Base-by-base conservation (phyloP, 2,329 filamentous ascomycete genomes). In the Colletotrichum tropicicola region DNA sequence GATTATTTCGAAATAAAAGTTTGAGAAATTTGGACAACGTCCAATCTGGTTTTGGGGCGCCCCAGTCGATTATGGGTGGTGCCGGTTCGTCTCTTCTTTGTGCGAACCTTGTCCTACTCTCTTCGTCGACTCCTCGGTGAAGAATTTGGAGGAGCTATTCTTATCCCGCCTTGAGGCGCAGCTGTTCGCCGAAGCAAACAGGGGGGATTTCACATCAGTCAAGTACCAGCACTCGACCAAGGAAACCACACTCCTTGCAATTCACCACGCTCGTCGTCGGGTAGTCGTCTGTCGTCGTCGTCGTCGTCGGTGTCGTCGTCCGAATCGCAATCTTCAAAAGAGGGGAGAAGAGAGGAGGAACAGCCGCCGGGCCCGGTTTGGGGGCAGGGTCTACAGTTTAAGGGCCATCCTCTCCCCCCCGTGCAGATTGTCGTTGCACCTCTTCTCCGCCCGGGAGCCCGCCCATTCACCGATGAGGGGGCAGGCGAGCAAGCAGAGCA, bases 361-460 rank as follows among this genome's bases (percentile, higher is more conserved):
- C 15, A 66, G 41, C 56, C 61, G 21, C 27, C n/a, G 17, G 28
- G 39, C 37, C 30, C 27, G 32, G 51, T 43, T 41, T 10, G 55
- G 60, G 62, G 65, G 47, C 39, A 55, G 28, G 51, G 65, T 23
- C 47, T 45, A 39, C 62, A 65, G 65, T 67, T 67, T 67, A 67
- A 66, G 56, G 65, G 62, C 62, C 62, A 61, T 61, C 19, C 39
- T 17, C 8, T 15, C 8, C 28, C 39, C 44, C 32, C 41, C 41
- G 48, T 57, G 54, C 54, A 57, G 43, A 35, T 35, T 35, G 32
- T 6, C 32, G 48, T 48, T 57, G 23, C 43, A 35, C 47, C 57
- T 37, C 25, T 30, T 13, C 27, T n/a, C 19, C 6, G 32, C 19
- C 23, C 21, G 37, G 6, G 12, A 37, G 35, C 30, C 8, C 30